Conservation (phyloP, 2,329 filamentous ascomycete species). For the Penicillium sclerotigenum region DNA sequence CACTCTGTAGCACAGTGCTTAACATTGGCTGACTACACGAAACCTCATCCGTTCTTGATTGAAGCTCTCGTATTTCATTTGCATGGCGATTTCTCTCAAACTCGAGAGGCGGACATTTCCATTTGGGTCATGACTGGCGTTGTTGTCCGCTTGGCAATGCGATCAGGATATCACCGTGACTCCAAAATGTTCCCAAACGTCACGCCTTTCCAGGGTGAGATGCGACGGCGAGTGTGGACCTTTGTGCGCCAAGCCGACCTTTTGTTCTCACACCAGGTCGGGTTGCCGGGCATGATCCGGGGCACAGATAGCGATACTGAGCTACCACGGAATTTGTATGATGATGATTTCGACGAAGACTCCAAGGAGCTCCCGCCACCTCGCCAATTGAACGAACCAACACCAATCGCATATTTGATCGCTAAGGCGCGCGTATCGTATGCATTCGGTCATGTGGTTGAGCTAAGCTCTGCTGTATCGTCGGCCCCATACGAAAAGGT, state of each 20-base stretch:
- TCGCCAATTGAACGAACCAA: conserved; percentile 59
- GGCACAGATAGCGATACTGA: conserved; percentile 62
- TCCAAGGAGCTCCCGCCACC: conserved; percentile 54
- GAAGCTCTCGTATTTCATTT: conserved; percentile 62
- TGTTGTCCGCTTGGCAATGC: conserved; percentile 61
- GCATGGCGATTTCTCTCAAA: conserved; percentile 59
- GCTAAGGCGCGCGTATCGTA: conserved; percentile 44
- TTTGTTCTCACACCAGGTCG: conserved; percentile 64
- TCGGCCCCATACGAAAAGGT: conserved; percentile 57
- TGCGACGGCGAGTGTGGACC: conserved; percentile 50
- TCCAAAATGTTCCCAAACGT: conserved; percentile 59
- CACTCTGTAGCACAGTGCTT: conserved; percentile 62
- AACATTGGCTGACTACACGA: conserved; percentile 61
- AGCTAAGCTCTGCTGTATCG: conserved; percentile 41
- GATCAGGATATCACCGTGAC: conserved; percentile 64
- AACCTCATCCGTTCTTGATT: conserved; percentile 58
- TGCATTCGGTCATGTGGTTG: conserved; percentile 46
- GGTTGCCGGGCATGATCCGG: conserved; percentile 64
- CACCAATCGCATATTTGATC: conserved; percentile 52
- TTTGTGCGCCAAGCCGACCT: conserved; percentile 59
- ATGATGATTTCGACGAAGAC: conserved; percentile 62
- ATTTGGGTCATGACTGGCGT: conserved; percentile 60
- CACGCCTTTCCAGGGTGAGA: conserved; percentile 60
- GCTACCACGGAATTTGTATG: conserved; percentile 60
- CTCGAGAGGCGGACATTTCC: conserved; percentile 58